Evolutionary conservation across 257 asterid species (phyloP).

Genomic region (Linderniella brevidens): DNA sequence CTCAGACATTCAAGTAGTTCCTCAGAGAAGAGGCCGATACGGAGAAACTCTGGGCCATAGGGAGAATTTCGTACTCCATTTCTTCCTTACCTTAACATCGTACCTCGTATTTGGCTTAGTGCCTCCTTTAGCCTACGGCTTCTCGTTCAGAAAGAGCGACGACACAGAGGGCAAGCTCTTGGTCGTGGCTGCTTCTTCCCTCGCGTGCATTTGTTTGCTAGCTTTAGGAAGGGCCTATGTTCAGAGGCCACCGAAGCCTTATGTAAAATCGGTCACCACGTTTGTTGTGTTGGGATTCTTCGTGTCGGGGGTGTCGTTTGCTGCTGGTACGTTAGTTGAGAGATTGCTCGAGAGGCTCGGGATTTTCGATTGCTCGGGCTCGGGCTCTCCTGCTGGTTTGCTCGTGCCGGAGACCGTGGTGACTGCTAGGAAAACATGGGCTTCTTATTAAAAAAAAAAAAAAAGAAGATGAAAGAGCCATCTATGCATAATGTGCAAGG

Average conservation of each 20-base stretch:
- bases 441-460: constrained; percentile 32
- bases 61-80: constrained; percentile 48
- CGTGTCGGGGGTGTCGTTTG: constrained; percentile 51
- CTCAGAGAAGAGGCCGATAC: constrained; percentile 37
- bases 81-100: constrained; percentile 30
- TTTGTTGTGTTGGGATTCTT: constrained; percentile 34
- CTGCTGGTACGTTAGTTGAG: constrained; percentile 35
- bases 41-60: constrained; percentile 48
- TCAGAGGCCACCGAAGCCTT: constrained; percentile 39
- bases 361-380: constrained; percentile 18
- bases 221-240: constrained; percentile 38
- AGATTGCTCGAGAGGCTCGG: constrained; percentile 45
- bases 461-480: too few relatives aligned
- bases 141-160: constrained; percentile 46
- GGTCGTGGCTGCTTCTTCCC: constrained; percentile 40
- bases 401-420: constrained; percentile 12
- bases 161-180: constrained; percentile 59
- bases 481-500: too few relatives aligned
- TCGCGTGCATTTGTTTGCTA: constrained; percentile 33
- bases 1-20: constrained; percentile 14
- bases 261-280: constrained; percentile 27
- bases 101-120: constrained; percentile 52
- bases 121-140: constrained; percentile 43
- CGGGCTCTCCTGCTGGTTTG: constrained; percentile 21
- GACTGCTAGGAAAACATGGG: constrained; percentile 21